These are phyloP conservation scores for Alternaria conjuncta DNA, from an alignment of 2,329 filamentous ascomycete genomes.

Conservation along the genomic window DNA sequence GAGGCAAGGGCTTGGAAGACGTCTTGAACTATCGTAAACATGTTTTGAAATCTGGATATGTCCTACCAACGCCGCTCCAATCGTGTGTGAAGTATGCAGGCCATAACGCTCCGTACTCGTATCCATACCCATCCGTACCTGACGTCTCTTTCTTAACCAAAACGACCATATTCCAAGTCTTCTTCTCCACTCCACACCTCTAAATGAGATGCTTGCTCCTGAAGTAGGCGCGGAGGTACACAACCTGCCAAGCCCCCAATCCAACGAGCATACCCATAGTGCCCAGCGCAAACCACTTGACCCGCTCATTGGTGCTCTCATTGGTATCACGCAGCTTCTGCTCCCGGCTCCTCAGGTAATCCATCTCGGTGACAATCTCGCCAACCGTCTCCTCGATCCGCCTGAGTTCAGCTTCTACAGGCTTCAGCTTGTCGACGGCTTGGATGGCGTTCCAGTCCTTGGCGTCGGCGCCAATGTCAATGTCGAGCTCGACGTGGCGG, in stretches of 20 bases:
- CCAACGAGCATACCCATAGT: conserved; percentile 91
- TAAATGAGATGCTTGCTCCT: conserved; percentile 61
- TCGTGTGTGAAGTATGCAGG: conserved; percentile 26
- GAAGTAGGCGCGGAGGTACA: conserved; percentile 98
- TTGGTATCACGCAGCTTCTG: conserved; percentile 98
- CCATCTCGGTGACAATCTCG: conserved; percentile 94
- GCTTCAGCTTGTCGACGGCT: conserved; percentile 96
- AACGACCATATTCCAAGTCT: background rate
- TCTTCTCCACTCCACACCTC: background rate
- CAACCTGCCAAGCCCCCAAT: conserved; percentile 94
- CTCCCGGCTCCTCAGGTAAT: conserved; percentile 87
- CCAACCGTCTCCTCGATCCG: conserved; percentile 88
- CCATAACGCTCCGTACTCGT: conserved; percentile 10
- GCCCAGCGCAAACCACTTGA: conserved; percentile 97
- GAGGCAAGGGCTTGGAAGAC: no score
- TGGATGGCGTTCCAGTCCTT: conserved; percentile 98
- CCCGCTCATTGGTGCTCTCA: conserved; percentile 97
- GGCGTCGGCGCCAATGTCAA: conserved; percentile 95
- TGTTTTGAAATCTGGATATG: conserved; percentile 5
- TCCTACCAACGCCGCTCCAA: conserved; percentile 33
- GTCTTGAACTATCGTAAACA: background rate
- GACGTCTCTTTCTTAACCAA: conserved; percentile 2
- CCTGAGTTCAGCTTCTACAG: conserved; percentile 91
- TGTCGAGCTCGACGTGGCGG: conserved; percentile 86
- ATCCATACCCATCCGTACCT: conserved; percentile 24